Base-by-base conservation (phyloP, 257 asterid species). In the Lithospermum erythrorhizon region DNA sequence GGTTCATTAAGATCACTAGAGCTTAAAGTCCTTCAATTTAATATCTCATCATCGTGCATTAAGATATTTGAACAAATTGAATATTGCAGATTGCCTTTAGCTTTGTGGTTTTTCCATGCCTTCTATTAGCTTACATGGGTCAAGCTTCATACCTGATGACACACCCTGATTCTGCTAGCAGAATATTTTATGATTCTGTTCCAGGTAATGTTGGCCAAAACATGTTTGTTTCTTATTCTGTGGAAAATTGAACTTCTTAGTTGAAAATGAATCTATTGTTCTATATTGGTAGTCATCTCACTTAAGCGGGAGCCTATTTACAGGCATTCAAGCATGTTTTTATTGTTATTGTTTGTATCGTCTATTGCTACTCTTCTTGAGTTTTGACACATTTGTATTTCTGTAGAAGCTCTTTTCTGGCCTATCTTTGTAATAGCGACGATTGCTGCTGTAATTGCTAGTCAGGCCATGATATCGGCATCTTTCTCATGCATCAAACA, bases 381-480 rank as follows among this genome's bases (percentile, higher is more conserved):
- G 45, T 52, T 67, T 63, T 73, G 77, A 79, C 72, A 41, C 48
- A 37, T 21, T 1, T 59, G 0, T 30, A 25, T 59, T 67, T 59
- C 16, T 61, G 70, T 95, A 93, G 97, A 67, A 10, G 63, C 73
- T 63, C 75, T 86, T 45, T 93, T 84, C 87, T 93, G 99, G 99
- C 97, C 99, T 15, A 83, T 89, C 49, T 86, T 89, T 53, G 88
- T 65, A 64, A 60, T 75, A 57, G 99, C 99, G 32, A 89, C 97
- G 21, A 6, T 89, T 48, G 99, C 99, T 62, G 99, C 99, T 62
- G 10, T 89, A 58, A 87, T 93, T 67, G 99, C 99, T 15, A 93
- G 99, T 59, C 97, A 89, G 72, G 99, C 99, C 47, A 93, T 89
- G 99, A 89, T 89, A 73, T 89, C 99, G 0, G 99, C 99, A 68